Evolutionary conservation across 352 stramenopile genomes (phyloP), one percentile per base, ranked within the genome.

Genomic region (Blastocystis sp.): DNA sequence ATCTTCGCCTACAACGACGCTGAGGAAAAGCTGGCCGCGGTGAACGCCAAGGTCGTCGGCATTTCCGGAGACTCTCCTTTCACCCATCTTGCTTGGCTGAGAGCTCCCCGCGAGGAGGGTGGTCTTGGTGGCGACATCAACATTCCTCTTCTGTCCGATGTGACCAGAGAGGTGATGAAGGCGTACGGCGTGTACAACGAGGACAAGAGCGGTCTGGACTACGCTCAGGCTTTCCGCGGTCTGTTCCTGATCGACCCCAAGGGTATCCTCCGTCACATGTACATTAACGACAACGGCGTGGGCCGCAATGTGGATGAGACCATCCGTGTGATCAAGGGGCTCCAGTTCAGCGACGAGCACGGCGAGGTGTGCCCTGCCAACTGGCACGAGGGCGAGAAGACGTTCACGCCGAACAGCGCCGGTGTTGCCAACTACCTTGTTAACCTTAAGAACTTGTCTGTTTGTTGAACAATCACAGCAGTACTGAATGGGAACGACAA

Each of bases 161-260:
- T 87, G 2, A 77, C 62, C 3, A 4, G 77, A 21, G 77, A 87
- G 2, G 67, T 64, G 38, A 87, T 87, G 77, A 87, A 87, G 77
- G 77, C 77, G 79, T 87, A 87, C 53, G 77, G 77, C 38, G 77
- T 87, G 41, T 87, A 77, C 65, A 87, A 87, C 53, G 62, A 74
- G 62, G 77, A 87, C 40, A 67, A 60, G 48, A 78, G 59, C 2
- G 77, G 77, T 76, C 61, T 87, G 19, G 77, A 87, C 34, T 87
- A 87, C 40, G 77, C 77, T n/a, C 77, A 87, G 65, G 77, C 77
- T n/a, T 87, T 87, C 77, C 77, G 77, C 43, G 77, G 77, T 52
- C 65, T 87, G 43, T 87, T 87, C 77, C 21, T 87, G 65, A 87
- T 87, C 40, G 77, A 87, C 59, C 62, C 62, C 23, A 77, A 87